Base-by-base conservation (phyloP, 106 monocot species). In the Triglochin maritima region DNA sequence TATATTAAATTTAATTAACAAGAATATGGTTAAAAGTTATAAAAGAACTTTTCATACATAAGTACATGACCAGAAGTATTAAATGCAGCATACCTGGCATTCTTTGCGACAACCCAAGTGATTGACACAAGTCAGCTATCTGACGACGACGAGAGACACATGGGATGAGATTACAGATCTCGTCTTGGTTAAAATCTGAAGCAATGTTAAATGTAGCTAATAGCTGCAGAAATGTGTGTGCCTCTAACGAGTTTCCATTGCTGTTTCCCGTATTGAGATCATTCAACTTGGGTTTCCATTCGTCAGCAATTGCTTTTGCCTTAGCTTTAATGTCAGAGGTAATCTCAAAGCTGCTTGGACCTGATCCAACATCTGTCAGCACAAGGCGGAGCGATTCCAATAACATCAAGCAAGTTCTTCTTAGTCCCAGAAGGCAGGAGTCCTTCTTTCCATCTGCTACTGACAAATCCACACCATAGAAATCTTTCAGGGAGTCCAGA, bases 371-470 rank as follows among this genome's bases (percentile, higher is more conserved):
- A 63, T 78, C 72, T 53, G n/a, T 44, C 47, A 70, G 14, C 59
- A 88, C 50, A 46, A 66, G 72, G 57, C 75, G 60, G 65, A 94
- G 84, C 57, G 86, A 94, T 57, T 94, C 94, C 94, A 94, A 87
- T 67, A 89, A 68, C 94, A 89, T 94, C 17, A 94, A 74, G 67
- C 94, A 89, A 49, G 94, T 94, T 69, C 94, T 89, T 4, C 89
- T 82, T 12, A 87, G 13, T 47, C 94, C 94, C 77, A 94, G 66
- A 56, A 94, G 78, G 67, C 60, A 78, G 7, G 83, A 86, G 77
- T 94, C 94, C 68, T 94, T 94, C 72, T 94, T 94, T 17, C 89
- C 89, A 69, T 87, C 84, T 44, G 78, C 50, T 17, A 80, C 69
- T 57, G 84, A 16, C 59, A 67, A 74, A 44, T 94, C 94, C n/a